Evolutionary conservation across 257 asterid genomes (phyloP).

Genomic region (Fraxinus anomala): DNA sequence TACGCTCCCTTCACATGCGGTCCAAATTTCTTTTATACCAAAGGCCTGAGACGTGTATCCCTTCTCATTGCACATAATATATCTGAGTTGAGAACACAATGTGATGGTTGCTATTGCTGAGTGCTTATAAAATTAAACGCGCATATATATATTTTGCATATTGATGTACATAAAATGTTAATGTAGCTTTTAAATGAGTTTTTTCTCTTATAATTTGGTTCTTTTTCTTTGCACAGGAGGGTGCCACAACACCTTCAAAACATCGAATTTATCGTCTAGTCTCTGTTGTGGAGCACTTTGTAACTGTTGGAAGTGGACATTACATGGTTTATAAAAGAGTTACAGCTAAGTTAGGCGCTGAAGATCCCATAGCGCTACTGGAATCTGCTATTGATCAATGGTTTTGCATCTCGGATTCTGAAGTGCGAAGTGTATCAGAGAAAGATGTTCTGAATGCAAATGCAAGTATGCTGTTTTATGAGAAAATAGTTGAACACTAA

Average conservation of each 20-base stretch:
- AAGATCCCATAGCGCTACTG: conserved; percentile 48
- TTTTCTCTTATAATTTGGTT: background rate
- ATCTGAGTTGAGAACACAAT: background rate
- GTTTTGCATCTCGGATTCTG: conserved; percentile 83
- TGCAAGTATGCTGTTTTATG: conserved; percentile 83
- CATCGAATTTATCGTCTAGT: conserved; percentile 58
- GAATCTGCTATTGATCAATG: conserved; percentile 62
- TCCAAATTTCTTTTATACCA: no score
- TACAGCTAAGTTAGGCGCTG: conserved; percentile 43
- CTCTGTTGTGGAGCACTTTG: conserved; percentile 82
- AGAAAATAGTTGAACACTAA: conserved; percentile 45
- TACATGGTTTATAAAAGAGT: conserved; percentile 80
- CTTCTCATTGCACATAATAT: background rate
- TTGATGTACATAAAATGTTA: conserved; percentile 2
- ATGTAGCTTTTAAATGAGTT: background rate
- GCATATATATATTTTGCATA: background rate
- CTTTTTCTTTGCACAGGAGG: conserved; percentile 32
- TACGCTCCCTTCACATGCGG: background rate
- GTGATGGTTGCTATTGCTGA: background rate
- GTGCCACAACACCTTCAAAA: conserved; percentile 14
- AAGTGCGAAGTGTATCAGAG: conserved; percentile 62
- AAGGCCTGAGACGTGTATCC: background rate
- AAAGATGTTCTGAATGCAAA: conserved; percentile 73
- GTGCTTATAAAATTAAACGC: background rate
- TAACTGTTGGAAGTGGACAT: conserved; percentile 73